Base-by-base conservation (phyloP, 192 early-diverging fungal genomes). In the Oehlia diaphana region DNA sequence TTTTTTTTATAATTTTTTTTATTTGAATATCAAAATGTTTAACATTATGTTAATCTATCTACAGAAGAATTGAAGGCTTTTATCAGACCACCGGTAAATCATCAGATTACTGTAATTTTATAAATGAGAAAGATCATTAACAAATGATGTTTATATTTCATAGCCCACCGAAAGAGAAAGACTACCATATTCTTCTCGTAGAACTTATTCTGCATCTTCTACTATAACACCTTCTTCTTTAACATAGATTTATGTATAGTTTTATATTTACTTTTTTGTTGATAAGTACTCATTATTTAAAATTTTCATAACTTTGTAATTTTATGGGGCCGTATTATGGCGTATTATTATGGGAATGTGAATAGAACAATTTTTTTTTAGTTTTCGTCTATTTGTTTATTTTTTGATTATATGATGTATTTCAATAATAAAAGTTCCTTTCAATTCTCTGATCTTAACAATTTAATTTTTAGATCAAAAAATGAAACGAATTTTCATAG, bases 51-150 rank as follows among this genome's bases (percentile, higher is more conserved):
- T 28, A 12, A 65, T 31, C 10, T 65, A 28, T 72, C 16, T 72
- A 16, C 21, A 72, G 71, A 50, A 10, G 71, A 72, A 72, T 72
- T 72, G 16, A 72, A 72, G 47, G 13, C 47, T 9, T 72, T 72
- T 72, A 72, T 72, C n/a, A 50, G 12, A 53, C 47, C 47, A 49
- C 26, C 71, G 44, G 71, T 72, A 72, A 72, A 58, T 21, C 13
- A 53, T 16, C 13, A 58, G 12, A 58, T 58, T 19, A 4, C 2
- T 21, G 4, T 58, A 19, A 58, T 58, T 58, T 21, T 58, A 6
- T 19, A 58, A 47, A 12, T 47, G 53, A 7, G 53, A 58, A 19
- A 37, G 3, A 1, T 7, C 3, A 58, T 58, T 19, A 58, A 58
- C 16, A 21, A 58, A 7, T 21, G 19, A 21, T 58, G 4, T 21